Percentiles rank a stretch among this genome's conserved stretches.
Evolutionary conservation across 768 basidiomycete species (phyloP).

Genomic region (Russula sp.): DNA sequence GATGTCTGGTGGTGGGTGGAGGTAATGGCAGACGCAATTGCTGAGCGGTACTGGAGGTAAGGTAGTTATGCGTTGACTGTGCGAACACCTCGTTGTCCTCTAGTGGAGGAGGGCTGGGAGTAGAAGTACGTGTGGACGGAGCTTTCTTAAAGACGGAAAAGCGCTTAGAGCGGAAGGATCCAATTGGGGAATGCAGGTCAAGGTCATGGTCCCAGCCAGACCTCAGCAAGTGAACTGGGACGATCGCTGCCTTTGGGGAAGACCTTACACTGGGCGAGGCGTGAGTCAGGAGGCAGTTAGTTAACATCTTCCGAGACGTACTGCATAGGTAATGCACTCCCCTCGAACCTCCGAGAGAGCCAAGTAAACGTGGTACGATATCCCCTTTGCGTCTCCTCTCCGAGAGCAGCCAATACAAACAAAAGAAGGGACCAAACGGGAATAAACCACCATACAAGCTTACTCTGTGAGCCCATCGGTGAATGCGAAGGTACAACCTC

Average conservation of each 20-base stretch:
- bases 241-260: background rate
- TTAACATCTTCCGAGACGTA: constrained; percentile 4
- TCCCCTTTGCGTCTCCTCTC: constrained; percentile 17
- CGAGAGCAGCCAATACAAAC: constrained; percentile 8
- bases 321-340: constrained; percentile 13
- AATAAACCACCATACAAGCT: constrained; percentile 22
- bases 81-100: constrained; percentile 15
- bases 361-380: constrained; percentile 4
- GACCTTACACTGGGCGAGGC: background rate
- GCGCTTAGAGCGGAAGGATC: constrained; percentile 5
- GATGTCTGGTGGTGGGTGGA: constrained; percentile 1
- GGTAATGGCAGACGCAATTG: constrained; percentile 12
- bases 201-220: constrained; percentile 21
- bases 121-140: constrained; percentile 4
- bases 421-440: constrained; percentile 19
- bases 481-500: constrained; percentile 3
- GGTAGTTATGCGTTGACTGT: constrained; percentile 10
- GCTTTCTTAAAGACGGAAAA: constrained; percentile 6
- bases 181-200: constrained; percentile 6
- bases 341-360: background rate
- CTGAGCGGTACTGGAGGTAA: constrained; percentile 12
- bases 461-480: background rate
- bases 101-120: constrained; percentile 7
- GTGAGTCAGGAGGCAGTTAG: background rate
- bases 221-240: constrained; percentile 17